These are phyloP conservation scores for Balakata baccata DNA, from an alignment of 345 rosid genomes.

Conservation along the genomic window DNA sequence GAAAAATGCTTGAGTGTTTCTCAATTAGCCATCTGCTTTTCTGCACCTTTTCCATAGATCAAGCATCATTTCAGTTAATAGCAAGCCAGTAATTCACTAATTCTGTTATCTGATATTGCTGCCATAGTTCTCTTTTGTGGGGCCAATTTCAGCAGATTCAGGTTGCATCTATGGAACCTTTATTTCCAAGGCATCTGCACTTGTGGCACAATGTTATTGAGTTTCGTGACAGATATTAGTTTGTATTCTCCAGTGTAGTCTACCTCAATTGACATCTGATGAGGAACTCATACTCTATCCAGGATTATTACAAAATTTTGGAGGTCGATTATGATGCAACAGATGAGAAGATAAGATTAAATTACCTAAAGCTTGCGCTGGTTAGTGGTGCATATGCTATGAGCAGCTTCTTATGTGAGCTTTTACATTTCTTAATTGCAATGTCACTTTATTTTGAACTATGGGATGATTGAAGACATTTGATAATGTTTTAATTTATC, in stretches of 20 bases:
- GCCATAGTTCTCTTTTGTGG: neutral
- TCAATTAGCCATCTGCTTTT: neutral
- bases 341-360: constrained; percentile 65
- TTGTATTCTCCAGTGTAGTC: constrained; percentile 1
- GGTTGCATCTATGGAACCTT: neutral
- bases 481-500: constrained; percentile 17
- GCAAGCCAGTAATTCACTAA: neutral
- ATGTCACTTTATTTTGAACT: constrained; percentile 7
- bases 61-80: neutral
- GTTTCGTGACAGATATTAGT: constrained; percentile 2
- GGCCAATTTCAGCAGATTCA: neutral
- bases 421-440: constrained; percentile 17
- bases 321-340: constrained; percentile 84
- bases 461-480: constrained; percentile 10
- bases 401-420: constrained; percentile 25
- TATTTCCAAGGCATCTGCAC: neutral
- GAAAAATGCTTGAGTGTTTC: neutral
- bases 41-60: neutral
- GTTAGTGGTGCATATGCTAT: constrained; percentile 42
- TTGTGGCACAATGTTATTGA: neutral
- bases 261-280: constrained; percentile 16
- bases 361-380: constrained; percentile 78
- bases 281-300: constrained; percentile 19
- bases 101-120: neutral
- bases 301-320: constrained; percentile 81